Percentiles rank a stretch among this genome's conserved stretches.
Conservation (phyloP, 352 stramenopile species). For the Peronospora farinosa region DNA sequence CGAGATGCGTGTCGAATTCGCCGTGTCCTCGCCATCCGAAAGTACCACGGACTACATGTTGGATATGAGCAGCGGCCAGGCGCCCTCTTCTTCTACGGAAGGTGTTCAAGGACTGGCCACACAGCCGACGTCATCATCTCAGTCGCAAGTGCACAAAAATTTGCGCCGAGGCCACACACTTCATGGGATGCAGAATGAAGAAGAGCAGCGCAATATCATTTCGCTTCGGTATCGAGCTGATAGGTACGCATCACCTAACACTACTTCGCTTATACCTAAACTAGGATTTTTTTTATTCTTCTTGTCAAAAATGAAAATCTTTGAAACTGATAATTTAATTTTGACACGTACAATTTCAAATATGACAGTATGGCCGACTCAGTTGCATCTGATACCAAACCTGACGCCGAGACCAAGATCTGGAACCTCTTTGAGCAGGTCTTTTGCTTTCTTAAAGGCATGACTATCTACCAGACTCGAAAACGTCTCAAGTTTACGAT, state of each 20-base stretch:
- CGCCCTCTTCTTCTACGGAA: slow-evolving; percentile 3
- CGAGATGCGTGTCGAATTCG: slow-evolving; percentile 66
- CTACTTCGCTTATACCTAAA: too few relatives aligned
- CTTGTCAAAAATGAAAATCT: too few relatives aligned
- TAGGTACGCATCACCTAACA: slow-evolving; percentile 22
- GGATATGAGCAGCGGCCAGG: slow-evolving; percentile 24
- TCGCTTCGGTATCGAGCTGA: slow-evolving; percentile 80
- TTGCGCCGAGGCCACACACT: slow-evolving; percentile 70
- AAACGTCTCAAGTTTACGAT: slow-evolving; percentile 83
- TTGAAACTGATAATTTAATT: background rate
- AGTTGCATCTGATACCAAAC: slow-evolving; percentile 55
- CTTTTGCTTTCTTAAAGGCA: slow-evolving; percentile 85
- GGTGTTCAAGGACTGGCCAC: slow-evolving; percentile 1
- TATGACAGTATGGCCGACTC: slow-evolving; percentile 66
- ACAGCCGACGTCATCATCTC: slow-evolving; percentile 18
- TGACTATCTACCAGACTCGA: slow-evolving; percentile 83
- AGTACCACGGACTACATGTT: slow-evolving; percentile 50
- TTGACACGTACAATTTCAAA: slow-evolving; percentile 3
- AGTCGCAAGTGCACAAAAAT: slow-evolving; percentile 27
- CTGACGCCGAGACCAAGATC: slow-evolving; percentile 54
- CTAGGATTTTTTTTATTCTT: background rate
- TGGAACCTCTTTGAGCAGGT: slow-evolving; percentile 79
- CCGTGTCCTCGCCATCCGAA: slow-evolving; percentile 60
- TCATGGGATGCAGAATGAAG: slow-evolving; percentile 48
- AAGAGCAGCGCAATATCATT: slow-evolving; percentile 84